Conservation (phyloP, 805 yeast genomes). For the Torulaspora maleeae region DNA sequence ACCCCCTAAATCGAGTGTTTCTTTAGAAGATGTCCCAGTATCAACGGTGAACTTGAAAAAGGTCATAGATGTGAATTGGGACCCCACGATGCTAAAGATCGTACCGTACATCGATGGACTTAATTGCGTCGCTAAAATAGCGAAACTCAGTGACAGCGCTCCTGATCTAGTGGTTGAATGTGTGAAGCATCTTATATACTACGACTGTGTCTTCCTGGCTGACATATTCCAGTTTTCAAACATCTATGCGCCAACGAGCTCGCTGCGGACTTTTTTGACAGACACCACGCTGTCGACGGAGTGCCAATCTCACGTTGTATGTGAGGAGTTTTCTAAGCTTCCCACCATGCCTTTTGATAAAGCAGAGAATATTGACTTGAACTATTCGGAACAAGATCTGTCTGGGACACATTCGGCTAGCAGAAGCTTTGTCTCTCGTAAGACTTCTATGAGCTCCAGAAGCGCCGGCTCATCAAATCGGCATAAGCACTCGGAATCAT, state of each 20-base stretch:
- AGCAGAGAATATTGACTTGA: slow-evolving; percentile 4
- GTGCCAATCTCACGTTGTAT: slow-evolving; percentile 77
- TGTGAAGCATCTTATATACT: slow-evolving; percentile 85
- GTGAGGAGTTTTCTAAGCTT: slow-evolving; percentile 34
- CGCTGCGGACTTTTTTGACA: slow-evolving; percentile 61
- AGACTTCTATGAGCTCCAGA: slow-evolving; percentile 25
- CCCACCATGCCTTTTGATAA: slow-evolving; percentile 34
- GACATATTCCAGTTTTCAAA: slow-evolving; percentile 89
- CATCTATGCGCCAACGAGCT: slow-evolving; percentile 83
- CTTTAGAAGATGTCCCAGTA: slow-evolving; percentile 84
- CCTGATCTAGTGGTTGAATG: slow-evolving; percentile 75
- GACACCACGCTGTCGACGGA: slow-evolving; percentile 66
- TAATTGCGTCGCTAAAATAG: slow-evolving; percentile 72
- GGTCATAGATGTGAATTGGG: slow-evolving; percentile 90
- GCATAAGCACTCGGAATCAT: neutral
- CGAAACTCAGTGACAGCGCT: slow-evolving; percentile 77
- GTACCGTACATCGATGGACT: slow-evolving; percentile 84
- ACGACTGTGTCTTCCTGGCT: slow-evolving; percentile 73
- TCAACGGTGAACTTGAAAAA: slow-evolving; percentile 71
- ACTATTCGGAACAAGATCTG: slow-evolving; percentile 9
- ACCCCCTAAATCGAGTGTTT: slow-evolving; percentile 71
- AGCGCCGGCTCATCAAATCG: slow-evolving; percentile 7
- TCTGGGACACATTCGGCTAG: slow-evolving; percentile 6
- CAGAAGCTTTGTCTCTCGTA: slow-evolving; percentile 24
- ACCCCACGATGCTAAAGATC: slow-evolving; percentile 89